Base-by-base conservation (phyloP, 768 basidiomycete genomes). In the Clitopilus passeckerianus region DNA sequence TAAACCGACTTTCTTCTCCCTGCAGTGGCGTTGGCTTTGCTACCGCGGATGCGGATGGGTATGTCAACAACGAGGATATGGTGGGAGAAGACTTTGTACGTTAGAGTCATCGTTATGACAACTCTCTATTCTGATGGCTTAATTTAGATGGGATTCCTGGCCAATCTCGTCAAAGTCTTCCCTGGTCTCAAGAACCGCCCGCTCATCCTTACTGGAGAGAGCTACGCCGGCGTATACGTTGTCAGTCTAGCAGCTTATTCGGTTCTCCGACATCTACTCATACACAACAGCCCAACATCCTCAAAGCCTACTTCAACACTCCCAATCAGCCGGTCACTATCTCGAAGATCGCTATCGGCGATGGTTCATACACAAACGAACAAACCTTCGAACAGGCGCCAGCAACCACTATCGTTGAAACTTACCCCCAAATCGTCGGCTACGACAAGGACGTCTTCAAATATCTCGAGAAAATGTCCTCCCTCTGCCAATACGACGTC, bases 221-320 rank as follows among this genome's bases (percentile, higher is more conserved):
- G 86, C 65, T 91, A 90, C 69, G 83, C 90, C 14, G 90, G 90
- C 27, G 79, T 79, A 60, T 90, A 87, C 64, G 89, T 90, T 57
- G 84, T 85, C 60, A 64, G 83, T 67, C 20, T 34, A 34, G 7
- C 14, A 37, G n/a, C 41, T 56, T 54, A 18, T 50, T 57, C 18
- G 22, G 24, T 20, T 12, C 34, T 27, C 35, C 59, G 37, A 52
- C 10, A 50, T 55, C 27, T 18, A n/a, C n/a, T 18, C 23, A 43
- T 30, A 63, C 57, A 22, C 52, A 54, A 6, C 41, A 90, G 87
- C 89, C 90, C 9, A 90, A 91, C 67, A 91, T 91, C 65, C 73
- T 85, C 62, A 89, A 90, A 70, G 75, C 86, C 12, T 86, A 89
- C 67, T 88, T 91, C 64, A 76, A 75, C 50, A 77, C 83, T 72